A percentile compares a stretch with the other conserved stretches of the same genome.
These are phyloP conservation scores for Fusarium drepaniforme DNA, from an alignment of 2,329 filamentous ascomycete genomes.

Conservation along the genomic window DNA sequence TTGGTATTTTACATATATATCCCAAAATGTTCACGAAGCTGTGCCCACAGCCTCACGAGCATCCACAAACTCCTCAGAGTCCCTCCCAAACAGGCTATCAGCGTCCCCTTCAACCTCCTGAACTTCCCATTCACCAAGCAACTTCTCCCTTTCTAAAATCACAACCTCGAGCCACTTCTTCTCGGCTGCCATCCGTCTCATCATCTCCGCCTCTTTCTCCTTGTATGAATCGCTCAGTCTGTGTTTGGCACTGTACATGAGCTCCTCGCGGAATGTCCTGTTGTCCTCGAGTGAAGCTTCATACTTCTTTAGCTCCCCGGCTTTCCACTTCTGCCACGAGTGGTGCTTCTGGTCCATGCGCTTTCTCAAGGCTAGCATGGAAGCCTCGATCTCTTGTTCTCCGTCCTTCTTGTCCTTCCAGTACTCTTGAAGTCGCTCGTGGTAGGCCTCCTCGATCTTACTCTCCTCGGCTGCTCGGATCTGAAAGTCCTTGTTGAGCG, in stretches of 20 bases:
- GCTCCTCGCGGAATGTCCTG: constrained; percentile 54
- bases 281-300: constrained; percentile 54
- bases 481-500: constrained; percentile 56
- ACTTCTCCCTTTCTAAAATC: constrained; percentile 55
- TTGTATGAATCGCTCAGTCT: constrained; percentile 46
- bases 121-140: constrained; percentile 57
- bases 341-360: constrained; percentile 57
- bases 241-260: constrained; percentile 55
- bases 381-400: constrained; percentile 46
- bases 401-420: constrained; percentile 53
- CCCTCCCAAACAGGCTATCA: constrained; percentile 48
- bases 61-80: constrained; percentile 25
- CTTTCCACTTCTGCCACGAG: constrained; percentile 56
- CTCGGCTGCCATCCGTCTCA: constrained; percentile 56
- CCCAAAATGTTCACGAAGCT: not conserved
- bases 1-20: not conserved
- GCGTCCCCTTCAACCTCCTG: constrained; percentile 58
- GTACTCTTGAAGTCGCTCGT: constrained; percentile 51
- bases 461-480: constrained; percentile 56
- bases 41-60: constrained; percentile 7
- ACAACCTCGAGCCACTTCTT: constrained; percentile 61
- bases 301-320: constrained; percentile 54
- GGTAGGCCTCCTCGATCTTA: constrained; percentile 59
- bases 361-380: constrained; percentile 51
- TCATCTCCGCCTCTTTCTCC: constrained; percentile 48